Base-by-base conservation (phyloP, 257 asterid genomes). In the Fraxinus americana region DNA sequence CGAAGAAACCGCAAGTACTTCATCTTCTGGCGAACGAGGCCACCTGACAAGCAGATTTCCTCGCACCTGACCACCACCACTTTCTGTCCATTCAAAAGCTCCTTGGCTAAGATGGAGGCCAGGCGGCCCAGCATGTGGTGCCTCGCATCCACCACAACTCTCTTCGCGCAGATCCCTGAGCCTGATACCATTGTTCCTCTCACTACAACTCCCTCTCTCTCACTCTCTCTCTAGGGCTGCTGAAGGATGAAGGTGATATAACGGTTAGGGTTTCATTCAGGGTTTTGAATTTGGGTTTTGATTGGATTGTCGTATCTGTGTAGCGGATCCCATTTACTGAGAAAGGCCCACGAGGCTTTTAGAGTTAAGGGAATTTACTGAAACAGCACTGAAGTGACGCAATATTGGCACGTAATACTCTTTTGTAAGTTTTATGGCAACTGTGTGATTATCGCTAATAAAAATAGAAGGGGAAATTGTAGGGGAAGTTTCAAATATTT, bases 111-210 rank as follows among this genome's bases (percentile, higher is more conserved):
- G 4, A 87, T 83, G 59, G 90, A 87, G 16, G 90, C 76, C 8
- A 87, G 32, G n/a, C 90, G 78, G 23, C 90, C 90, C 10, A 87
- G 71, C 90, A 87, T 87, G 80, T 84, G 88, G 84, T 87, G 85
- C 52, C 88, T 80, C 1, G 90, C 90, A 10, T 87, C 90, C 66
- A 87, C 84, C 77, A 87, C 88, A 77, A 82, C 86, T 71, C 82
- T 48, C 79, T 73, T 85, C 11, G 88, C 79, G 63, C 88, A 75
- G 23, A 87, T 76, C 67, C 88, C 90, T 3, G 88, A 87, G n/a
- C 90, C 88, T 4, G 87, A 87, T 34, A 87, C 88, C 90, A 87
- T 87, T 11, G 41, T 70, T 19, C 16, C n/a, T 38, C 52, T 16
- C 32, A 0, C 73, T 3, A 2, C 27, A 5, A 5, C 25, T 54